Conservation (phyloP, 1,284 basidiomycete species). For the Boletus subluridellus region DNA sequence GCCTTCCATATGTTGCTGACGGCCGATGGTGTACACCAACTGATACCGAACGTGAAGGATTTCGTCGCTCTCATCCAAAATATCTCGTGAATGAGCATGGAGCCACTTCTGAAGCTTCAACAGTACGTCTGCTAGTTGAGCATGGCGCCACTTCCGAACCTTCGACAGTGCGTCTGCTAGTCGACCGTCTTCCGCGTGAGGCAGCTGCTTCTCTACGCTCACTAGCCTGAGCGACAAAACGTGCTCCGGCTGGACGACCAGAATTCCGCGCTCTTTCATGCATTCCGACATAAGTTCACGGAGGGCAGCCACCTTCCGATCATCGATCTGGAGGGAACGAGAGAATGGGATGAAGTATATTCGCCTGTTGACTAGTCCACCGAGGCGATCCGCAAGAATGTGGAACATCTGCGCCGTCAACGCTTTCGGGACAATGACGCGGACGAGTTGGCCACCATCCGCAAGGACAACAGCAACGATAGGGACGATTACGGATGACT, state of each 20-base stretch:
- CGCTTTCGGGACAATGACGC: background rate
- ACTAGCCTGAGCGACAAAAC: too few relatives aligned
- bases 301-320: background rate
- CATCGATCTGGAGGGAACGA: conserved; percentile 34
- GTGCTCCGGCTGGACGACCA: too few relatives aligned
- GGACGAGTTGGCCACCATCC: conserved; percentile 37
- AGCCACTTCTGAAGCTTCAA: too few relatives aligned
- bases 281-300: background rate
- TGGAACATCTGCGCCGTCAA: conserved; percentile 45
- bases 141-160: too few relatives aligned
- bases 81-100: too few relatives aligned
- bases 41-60: conserved; percentile 49
- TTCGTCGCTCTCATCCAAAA: conserved; percentile 38
- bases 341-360: conserved; percentile 13
- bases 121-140: background rate
- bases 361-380: conserved; percentile 44
- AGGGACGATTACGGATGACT: conserved; percentile 46
- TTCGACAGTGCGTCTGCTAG: too few relatives aligned
- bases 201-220: too few relatives aligned
- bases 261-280: too few relatives aligned
- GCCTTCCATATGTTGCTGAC: too few relatives aligned
- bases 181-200: background rate
- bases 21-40: conserved; percentile 43
- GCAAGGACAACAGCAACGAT: conserved; percentile 41
- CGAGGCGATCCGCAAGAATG: conserved; percentile 42